Percentiles rank a stretch among this genome's conserved stretches.
phyloP scores from a whole-genome alignment of 2,329 filamentous ascomycete genomes.

The Diplocarpon mali region DNA sequence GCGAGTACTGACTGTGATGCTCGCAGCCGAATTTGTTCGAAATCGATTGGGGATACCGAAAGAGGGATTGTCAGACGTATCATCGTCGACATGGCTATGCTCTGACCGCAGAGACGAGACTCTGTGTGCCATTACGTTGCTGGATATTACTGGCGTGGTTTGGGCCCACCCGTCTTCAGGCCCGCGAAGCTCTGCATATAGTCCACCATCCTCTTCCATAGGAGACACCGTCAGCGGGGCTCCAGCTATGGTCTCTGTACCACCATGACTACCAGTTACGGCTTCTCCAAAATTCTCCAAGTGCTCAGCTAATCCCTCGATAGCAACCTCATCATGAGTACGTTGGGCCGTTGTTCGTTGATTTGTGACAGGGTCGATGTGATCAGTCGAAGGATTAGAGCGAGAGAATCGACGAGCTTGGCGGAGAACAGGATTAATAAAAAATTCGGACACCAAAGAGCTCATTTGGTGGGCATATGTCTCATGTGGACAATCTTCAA shows the following conservation, averaged over 20 bases:
- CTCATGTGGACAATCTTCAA: slow-evolving; percentile 11
- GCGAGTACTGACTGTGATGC: slow-evolving; percentile 7
- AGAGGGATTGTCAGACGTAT: slow-evolving; percentile 21
- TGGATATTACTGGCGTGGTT: slow-evolving; percentile 6
- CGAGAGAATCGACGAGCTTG: slow-evolving; percentile 53
- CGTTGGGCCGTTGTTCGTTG: slow-evolving; percentile 7
- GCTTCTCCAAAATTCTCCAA: slow-evolving; percentile 8
- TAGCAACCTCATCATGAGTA: slow-evolving; percentile 14
- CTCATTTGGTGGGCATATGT: slow-evolving; percentile 37
- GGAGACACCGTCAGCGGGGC: slow-evolving; percentile 17
- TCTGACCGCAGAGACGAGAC: slow-evolving; percentile 14
- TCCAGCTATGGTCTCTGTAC: slow-evolving; percentile 9
- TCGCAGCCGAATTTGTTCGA: slow-evolving; percentile 17
- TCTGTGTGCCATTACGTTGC: slow-evolving; percentile 8
- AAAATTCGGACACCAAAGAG: slow-evolving; percentile 51
- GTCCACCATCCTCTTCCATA: slow-evolving; percentile 18
- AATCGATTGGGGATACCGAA: slow-evolving; percentile 19
- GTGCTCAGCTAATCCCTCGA: slow-evolving; percentile 20
- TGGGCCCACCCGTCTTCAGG: slow-evolving; percentile 7
- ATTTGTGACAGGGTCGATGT: slow-evolving; percentile 25
- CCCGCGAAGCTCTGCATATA: slow-evolving; percentile 17
- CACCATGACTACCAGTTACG: not conserved
- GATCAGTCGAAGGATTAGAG: slow-evolving; percentile 28
- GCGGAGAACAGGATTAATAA: slow-evolving; percentile 55
- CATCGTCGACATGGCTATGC: slow-evolving; percentile 16